Evolutionary conservation across 1,284 basidiomycete species (phyloP).

Genomic region (Takashimella koratensis): DNA sequence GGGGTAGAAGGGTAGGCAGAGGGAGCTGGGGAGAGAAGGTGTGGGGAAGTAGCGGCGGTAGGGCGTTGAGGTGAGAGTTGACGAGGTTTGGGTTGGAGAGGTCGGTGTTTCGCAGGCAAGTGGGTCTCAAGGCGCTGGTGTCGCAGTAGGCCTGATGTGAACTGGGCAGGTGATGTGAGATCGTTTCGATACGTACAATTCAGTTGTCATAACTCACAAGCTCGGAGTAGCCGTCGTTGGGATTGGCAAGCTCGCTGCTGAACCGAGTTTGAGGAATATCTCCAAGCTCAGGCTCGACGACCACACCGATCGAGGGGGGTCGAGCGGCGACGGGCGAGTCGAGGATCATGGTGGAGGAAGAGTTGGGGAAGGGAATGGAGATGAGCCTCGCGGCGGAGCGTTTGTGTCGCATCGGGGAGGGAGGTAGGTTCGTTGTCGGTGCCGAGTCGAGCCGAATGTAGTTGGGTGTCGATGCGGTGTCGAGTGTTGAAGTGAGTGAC

Average conservation of each 20-base stretch:
- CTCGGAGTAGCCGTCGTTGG: slow-evolving; percentile 16
- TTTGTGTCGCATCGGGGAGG: slow-evolving; percentile 4
- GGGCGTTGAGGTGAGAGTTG: neutral
- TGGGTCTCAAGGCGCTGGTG: neutral
- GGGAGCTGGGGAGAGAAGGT: slow-evolving; percentile 6
- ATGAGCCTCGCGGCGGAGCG: neutral
- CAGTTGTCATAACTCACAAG: slow-evolving; percentile 10
- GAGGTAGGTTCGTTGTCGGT: no score
- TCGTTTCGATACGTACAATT: neutral
- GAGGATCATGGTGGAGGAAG: neutral
- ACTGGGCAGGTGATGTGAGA: slow-evolving; percentile 7
- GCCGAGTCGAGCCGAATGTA: no score
- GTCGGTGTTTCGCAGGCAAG: neutral
- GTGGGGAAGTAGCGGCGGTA: slow-evolving; percentile 3
- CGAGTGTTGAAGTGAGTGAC: no score
- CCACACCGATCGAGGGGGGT: no score
- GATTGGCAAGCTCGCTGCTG: slow-evolving; percentile 5
- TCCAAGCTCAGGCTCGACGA: no score
- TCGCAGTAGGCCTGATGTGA: slow-evolving; percentile 17
- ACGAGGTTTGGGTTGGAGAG: neutral
- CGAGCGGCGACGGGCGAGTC: no score
- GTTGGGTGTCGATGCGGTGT: no score
- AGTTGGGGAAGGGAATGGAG: slow-evolving; percentile 2
- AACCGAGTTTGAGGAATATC: neutral
- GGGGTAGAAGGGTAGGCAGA: slow-evolving; percentile 11